These are phyloP conservation scores for Lasiosphaeria ovina DNA, from an alignment of 495 filamentous ascomycete species.

Conservation along the genomic window DNA sequence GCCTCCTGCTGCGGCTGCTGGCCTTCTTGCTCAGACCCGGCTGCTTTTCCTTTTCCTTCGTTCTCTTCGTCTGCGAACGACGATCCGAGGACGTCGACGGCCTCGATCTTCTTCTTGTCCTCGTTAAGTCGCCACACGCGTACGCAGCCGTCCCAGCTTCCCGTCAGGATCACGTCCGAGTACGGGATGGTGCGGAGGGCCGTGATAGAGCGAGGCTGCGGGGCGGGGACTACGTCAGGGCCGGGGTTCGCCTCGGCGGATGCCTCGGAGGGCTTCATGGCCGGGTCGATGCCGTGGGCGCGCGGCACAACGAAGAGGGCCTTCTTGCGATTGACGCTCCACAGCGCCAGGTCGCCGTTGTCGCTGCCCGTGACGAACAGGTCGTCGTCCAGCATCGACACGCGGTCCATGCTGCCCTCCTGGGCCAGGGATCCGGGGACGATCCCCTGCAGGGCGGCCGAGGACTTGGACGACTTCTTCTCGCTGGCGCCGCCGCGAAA, in stretches of 20 bases:
- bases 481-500: slow-evolving; percentile 77
- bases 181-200: slow-evolving; percentile 82
- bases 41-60: not conserved
- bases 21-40: not conserved
- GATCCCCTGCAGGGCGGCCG: slow-evolving; percentile 22
- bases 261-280: slow-evolving; percentile 60
- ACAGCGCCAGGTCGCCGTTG: slow-evolving; percentile 82
- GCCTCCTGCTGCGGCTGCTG: slow-evolving; percentile 3
- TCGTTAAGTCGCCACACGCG: slow-evolving; percentile 80
- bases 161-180: slow-evolving; percentile 81
- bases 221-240: slow-evolving; percentile 52
- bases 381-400: slow-evolving; percentile 84
- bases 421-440: slow-evolving; percentile 46
- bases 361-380: slow-evolving; percentile 92
- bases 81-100: slow-evolving; percentile 62
- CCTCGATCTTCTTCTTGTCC: slow-evolving; percentile 76
- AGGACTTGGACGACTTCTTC: slow-evolving; percentile 48
- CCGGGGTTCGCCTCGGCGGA: slow-evolving; percentile 66
- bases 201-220: slow-evolving; percentile 84
- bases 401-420: slow-evolving; percentile 86
- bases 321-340: slow-evolving; percentile 93
- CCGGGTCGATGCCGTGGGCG: slow-evolving; percentile 79
- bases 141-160: slow-evolving; percentile 90
- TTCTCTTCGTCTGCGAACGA: slow-evolving; percentile 1
- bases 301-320: slow-evolving; percentile 74